These are phyloP conservation scores for Neonectria ditissima DNA, from an alignment of 2,329 filamentous ascomycete genomes.

Conservation along the genomic window DNA sequence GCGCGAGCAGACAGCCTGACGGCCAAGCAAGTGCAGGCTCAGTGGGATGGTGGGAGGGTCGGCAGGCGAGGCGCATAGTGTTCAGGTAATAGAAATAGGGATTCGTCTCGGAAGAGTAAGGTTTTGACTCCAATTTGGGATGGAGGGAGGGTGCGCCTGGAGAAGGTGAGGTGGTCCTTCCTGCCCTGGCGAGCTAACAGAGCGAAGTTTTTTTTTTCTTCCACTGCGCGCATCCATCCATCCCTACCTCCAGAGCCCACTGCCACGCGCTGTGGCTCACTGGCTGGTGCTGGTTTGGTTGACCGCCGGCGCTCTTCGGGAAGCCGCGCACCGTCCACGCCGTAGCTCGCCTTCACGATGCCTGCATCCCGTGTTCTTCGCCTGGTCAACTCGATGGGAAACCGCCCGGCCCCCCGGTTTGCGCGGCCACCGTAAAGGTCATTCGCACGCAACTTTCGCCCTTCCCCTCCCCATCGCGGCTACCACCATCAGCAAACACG, in stretches of 20 bases:
- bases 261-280: slow-evolving; percentile 1
- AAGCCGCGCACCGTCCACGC: slow-evolving; percentile 14
- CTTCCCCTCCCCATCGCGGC: slow-evolving; percentile 18
- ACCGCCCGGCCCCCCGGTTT: background rate
- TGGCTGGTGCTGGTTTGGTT: background rate
- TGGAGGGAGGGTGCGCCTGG: slow-evolving; percentile 25
- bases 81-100: slow-evolving; percentile 28
- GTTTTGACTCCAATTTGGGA: slow-evolving; percentile 19
- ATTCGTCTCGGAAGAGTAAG: slow-evolving; percentile 20
- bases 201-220: slow-evolving; percentile 12
- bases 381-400: too few species aligned
- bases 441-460: slow-evolving; percentile 1
- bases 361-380: slow-evolving; percentile 4
- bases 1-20: background rate
- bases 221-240: too few species aligned
- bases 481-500: slow-evolving; percentile 16
- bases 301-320: slow-evolving; percentile 28
- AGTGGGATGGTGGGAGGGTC: slow-evolving; percentile 29
- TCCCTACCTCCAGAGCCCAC: background rate
- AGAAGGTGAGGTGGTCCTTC: slow-evolving; percentile 9
- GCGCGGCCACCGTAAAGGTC: background rate
- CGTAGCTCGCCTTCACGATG: slow-evolving; percentile 26
- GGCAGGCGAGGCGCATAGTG: slow-evolving; percentile 13
- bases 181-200: background rate
- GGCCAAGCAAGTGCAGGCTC: background rate